A percentile compares a stretch with the other conserved stretches of the same genome.
phyloP scores from a whole-genome alignment of 768 basidiomycete genomes.

The Lactarius hengduanensis region DNA sequence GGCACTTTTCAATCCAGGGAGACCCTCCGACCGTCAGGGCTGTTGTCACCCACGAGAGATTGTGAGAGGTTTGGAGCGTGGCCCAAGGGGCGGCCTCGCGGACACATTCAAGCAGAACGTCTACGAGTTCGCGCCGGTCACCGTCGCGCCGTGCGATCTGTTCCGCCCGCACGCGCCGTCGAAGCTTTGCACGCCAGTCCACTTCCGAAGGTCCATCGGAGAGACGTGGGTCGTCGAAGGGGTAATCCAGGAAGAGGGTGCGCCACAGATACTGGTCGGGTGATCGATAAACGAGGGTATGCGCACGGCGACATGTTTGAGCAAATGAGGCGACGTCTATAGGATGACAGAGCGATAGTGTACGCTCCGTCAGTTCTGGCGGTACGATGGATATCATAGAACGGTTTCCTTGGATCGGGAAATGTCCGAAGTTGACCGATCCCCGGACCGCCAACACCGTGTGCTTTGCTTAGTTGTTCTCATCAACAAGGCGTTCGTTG shows the following conservation, averaged over 20 bases:
- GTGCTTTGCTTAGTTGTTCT: background rate
- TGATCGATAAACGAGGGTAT: conserved; percentile 47
- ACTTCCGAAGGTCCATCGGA: conserved; percentile 12
- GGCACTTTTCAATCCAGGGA: conserved; percentile 29
- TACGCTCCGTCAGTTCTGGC: conserved; percentile 57
- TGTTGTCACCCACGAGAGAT: conserved; percentile 15
- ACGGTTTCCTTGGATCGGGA: background rate
- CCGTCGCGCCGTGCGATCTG: conserved; percentile 19
- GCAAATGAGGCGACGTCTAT: conserved; percentile 60
- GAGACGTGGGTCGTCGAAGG: conserved; percentile 65
- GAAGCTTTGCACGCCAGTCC: conserved; percentile 23
- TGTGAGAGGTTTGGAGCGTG: conserved; percentile 12
- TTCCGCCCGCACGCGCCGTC: conserved; percentile 26
- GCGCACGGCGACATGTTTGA: conserved; percentile 50
- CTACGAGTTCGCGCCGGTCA: conserved; percentile 22
- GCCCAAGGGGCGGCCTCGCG: conserved; percentile 11
- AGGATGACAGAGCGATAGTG: conserved; percentile 55
- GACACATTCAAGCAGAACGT: conserved; percentile 23
- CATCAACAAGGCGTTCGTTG: background rate
- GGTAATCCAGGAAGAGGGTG: conserved; percentile 52
- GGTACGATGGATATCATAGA: conserved; percentile 40
- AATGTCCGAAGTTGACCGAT: background rate
- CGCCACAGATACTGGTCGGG: conserved; percentile 67
- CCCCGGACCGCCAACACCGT: background rate
- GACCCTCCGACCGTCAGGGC: conserved; percentile 2